Conservation (phyloP, 768 basidiomycete genomes). For the Mrakia gelida region DNA sequence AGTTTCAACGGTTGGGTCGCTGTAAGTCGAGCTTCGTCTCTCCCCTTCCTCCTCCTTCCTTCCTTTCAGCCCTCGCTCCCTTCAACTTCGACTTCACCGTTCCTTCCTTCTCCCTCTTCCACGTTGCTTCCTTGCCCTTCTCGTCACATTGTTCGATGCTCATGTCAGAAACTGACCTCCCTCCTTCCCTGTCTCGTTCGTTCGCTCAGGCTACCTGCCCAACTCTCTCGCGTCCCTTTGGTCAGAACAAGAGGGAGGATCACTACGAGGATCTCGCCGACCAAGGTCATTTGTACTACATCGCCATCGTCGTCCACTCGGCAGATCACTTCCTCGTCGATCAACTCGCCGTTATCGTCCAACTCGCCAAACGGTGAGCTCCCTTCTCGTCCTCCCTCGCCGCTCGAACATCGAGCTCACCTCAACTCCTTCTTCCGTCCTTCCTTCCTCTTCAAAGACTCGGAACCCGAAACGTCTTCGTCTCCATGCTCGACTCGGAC, state of each 20-base stretch:
- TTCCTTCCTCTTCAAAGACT: slow-evolving; percentile 54
- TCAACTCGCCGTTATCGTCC: slow-evolving; percentile 95
- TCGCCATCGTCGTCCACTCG: slow-evolving; percentile 92
- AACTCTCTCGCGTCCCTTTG: slow-evolving; percentile 88
- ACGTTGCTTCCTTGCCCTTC: background rate
- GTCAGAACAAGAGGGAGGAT: slow-evolving; percentile 73
- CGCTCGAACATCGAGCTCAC: too few species aligned
- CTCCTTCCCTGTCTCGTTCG: background rate
- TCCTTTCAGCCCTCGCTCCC: background rate
- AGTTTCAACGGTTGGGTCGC: slow-evolving; percentile 98
- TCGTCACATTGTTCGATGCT: background rate
- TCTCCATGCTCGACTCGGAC: slow-evolving; percentile 96
- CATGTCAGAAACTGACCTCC: background rate
- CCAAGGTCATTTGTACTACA: slow-evolving; percentile 81
- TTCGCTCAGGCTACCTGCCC: slow-evolving; percentile 66
- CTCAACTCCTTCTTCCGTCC: slow-evolving; percentile 37
- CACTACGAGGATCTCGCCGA: slow-evolving; percentile 83
- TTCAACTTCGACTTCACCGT: background rate
- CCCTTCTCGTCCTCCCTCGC: background rate
- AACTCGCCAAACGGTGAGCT: slow-evolving; percentile 56
- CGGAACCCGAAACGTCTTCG: slow-evolving; percentile 84
- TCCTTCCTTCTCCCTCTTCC: too few species aligned
- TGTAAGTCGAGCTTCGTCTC: background rate
- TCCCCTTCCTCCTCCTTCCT: background rate
- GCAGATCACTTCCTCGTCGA: slow-evolving; percentile 99